phyloP scores from a whole-genome alignment of 441 rosid species.

The Breynia disticha region DNA sequence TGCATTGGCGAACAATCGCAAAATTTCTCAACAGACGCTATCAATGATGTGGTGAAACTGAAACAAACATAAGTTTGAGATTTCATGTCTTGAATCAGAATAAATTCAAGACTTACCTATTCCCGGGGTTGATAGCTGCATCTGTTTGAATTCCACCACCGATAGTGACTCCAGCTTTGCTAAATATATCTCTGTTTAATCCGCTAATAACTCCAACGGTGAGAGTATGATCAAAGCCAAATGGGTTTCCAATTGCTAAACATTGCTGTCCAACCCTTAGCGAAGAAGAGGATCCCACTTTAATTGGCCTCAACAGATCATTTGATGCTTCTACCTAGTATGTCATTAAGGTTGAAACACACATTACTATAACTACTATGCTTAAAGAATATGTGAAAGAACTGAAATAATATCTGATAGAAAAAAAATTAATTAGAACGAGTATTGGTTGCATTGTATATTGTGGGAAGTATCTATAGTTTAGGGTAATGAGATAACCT shows the following conservation, averaged over 20 bases:
- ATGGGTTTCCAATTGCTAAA: conserved; percentile 92
- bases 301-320: conserved; percentile 65
- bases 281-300: conserved; percentile 63
- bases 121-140: conserved; percentile 97
- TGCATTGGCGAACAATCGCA: no score
- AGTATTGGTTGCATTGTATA: no score
- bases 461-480: no score
- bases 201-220: conserved; percentile 92
- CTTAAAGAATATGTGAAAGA: conserved; percentile 1
- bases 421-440: no score
- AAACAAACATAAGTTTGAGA: not conserved
- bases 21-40: no score
- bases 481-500: no score
- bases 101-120: conserved; percentile 40
- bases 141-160: conserved; percentile 98
- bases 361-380: not conserved
- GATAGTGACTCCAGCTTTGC: conserved; percentile 83
- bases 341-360: conserved; percentile 10
- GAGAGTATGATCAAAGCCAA: conserved; percentile 96
- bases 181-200: conserved; percentile 79
- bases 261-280: conserved; percentile 93
- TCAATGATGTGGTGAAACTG: no score
- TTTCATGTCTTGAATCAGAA: not conserved
- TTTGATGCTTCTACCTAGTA: conserved; percentile 81
- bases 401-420: no score